Evolutionary conservation across 1,284 basidiomycete genomes (phyloP), one percentile per base, ranked within the genome.

Genomic region (Microbotryum violaceum): DNA sequence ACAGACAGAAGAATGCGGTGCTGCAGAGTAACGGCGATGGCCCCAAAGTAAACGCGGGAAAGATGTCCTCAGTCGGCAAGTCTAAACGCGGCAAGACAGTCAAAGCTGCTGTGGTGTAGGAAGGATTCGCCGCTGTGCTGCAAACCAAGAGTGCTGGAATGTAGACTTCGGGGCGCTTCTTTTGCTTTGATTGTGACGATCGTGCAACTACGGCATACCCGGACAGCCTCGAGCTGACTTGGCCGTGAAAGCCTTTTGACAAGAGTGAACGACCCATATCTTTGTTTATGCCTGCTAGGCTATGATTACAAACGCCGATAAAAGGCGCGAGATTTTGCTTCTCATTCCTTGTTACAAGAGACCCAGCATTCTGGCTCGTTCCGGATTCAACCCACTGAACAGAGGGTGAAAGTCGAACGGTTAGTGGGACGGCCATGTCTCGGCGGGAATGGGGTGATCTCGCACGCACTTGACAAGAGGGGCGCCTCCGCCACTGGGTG

Each of bases 1-100:
- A 89, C 73, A 80, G 78, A 73, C 79, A 84, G 64, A 91, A 91
- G 73, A 67, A 69, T 27, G 60, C 57, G 27, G 49, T 61, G 25
- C 50, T 50, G 37, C 37, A 42, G 14, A 42, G 37, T 14, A 42
- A 42, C 16, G 9, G 37, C 3, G 37, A 1, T 42, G 37, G 12
- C 5, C 14, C 37, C 37, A 42, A 42, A 42, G 37, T 45, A 56
- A 57, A 47, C 14, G 53, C 37, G 23, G 14, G n/a, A 23, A 27
- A 25, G 7, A 45, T 23, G 25, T 12, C 25, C 46, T 31, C 1
- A 10, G n/a, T n/a, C 8, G 47, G n/a, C 47, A 42, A 42, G 47
- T 2, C 2, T 18, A 48, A 48, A 25, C 47, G 20, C 21, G 47
- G 25, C 47, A 48, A 48, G 5, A 57, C 50, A 25, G 56, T 37